phyloP scores from a whole-genome alignment of 2,329 filamentous ascomycete genomes.

The Monosporascus ibericus region DNA sequence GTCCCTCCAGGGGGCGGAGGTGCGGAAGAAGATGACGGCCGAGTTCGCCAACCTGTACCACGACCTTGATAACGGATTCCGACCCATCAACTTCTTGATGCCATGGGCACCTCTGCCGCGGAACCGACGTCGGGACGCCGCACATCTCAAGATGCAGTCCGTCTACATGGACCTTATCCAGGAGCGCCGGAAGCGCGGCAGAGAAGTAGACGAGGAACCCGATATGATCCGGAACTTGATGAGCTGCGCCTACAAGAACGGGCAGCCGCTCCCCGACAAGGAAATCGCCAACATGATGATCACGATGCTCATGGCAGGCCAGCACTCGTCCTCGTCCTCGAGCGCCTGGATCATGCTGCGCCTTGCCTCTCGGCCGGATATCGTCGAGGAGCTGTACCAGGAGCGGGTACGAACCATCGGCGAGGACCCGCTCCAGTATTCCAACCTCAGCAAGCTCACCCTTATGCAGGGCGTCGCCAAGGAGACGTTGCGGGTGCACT shows the following conservation, averaged over 20 bases:
- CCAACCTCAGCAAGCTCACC: slow-evolving; percentile 67
- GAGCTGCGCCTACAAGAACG: slow-evolving; percentile 80
- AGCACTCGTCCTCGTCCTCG: slow-evolving; percentile 82
- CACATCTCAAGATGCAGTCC: slow-evolving; percentile 73
- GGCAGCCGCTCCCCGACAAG: slow-evolving; percentile 68
- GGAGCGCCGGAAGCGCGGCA: slow-evolving; percentile 52
- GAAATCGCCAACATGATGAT: slow-evolving; percentile 94
- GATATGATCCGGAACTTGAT: slow-evolving; percentile 93
- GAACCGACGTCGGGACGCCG: slow-evolving; percentile 74
- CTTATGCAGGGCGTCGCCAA: slow-evolving; percentile 82
- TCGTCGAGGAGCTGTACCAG: slow-evolving; percentile 73
- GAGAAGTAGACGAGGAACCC: slow-evolving; percentile 39
- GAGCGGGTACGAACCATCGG: slow-evolving; percentile 75
- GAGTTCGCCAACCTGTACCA: slow-evolving; percentile 79
- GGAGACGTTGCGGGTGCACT: slow-evolving; percentile 85
- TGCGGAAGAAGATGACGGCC: slow-evolving; percentile 73
- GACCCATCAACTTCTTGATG: slow-evolving; percentile 82
- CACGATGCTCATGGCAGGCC: slow-evolving; percentile 83
- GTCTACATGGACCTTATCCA: slow-evolving; percentile 79
- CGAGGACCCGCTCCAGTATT: slow-evolving; percentile 65
- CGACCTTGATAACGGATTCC: slow-evolving; percentile 86
- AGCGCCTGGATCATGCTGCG: slow-evolving; percentile 80
- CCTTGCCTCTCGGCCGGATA: slow-evolving; percentile 68
- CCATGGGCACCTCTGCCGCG: slow-evolving; percentile 86
- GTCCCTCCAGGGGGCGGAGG: slow-evolving; percentile 79